Evolutionary conservation across 495 filamentous ascomycete genomes (phyloP), one percentile per base, ranked within the genome.

Genomic region (Aspergillus homomorphus): DNA sequence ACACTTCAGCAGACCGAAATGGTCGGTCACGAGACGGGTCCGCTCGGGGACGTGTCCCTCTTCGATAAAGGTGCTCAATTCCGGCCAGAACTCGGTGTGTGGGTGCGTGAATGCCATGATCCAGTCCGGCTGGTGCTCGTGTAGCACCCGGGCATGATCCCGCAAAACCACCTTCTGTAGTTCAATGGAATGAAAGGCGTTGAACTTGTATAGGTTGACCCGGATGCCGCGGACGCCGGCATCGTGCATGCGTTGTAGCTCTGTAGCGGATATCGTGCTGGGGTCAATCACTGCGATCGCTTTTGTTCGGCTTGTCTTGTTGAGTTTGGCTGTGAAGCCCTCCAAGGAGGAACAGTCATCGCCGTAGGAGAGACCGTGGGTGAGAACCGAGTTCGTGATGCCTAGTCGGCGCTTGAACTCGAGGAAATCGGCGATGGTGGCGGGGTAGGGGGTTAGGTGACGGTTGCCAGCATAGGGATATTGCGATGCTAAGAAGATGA

Each of bases 91-190:
- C 30, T 69, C 63, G 3, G 63, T 61, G 22, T 66, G 66, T 3
- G 59, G 58, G 41, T 69, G 66, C 14, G 66, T 69, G 20, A 69
- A 69, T 0, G 66, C 66, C 66, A 69, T 66, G 24, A 61, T 66
- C 64, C 66, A 69, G 4, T 59, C 53, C 1, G 61, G 54, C 53
- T 58, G 60, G 16, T 59, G 33, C 1, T 54, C 20, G 12, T 38
- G 15, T 1, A 69, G 26, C 0, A 45, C 62, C 3, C 46, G 54
- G 1, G 61, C 58, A 52, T 69, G 66, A 7, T 58, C 59, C 0
- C 61, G 57, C 30, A 69, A 30, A 0, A 59, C 62, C 6, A 45
- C 24, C 53, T 64, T 69, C 38, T 69, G 66, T 15, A 56, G 20
- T 20, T 66, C 57, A 1, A 69, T 54, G 38, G 64, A 62, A 26